These are phyloP conservation scores for Sungouiella thailandica DNA, from an alignment of 805 yeast species.

Conservation along the genomic window DNA sequence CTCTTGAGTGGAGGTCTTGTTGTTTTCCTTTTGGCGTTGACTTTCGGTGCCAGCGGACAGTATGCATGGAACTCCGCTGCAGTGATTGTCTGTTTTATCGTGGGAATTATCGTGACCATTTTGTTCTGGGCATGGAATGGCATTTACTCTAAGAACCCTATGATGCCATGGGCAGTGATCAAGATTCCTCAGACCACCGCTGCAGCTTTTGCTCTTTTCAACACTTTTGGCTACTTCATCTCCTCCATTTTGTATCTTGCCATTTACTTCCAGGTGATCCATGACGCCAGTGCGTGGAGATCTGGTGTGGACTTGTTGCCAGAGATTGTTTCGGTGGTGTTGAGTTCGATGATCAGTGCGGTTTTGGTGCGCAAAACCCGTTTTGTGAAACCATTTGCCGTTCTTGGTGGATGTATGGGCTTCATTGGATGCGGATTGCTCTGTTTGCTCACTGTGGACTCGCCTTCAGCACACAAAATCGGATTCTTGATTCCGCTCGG, in stretches of 20 bases:
- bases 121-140: slow-evolving; percentile 18
- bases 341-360: slow-evolving; percentile 35
- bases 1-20: slow-evolving; percentile 18
- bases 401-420: slow-evolving; percentile 31
- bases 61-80: slow-evolving; percentile 20
- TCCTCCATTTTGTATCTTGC: slow-evolving; percentile 25
- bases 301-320: slow-evolving; percentile 47
- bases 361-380: slow-evolving; percentile 32
- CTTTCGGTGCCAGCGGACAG: slow-evolving; percentile 18
- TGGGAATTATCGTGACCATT: slow-evolving; percentile 16
- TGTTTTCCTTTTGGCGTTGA: slow-evolving; percentile 19
- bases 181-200: slow-evolving; percentile 11
- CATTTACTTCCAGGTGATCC: slow-evolving; percentile 48
- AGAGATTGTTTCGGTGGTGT: slow-evolving; percentile 33
- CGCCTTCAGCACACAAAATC: slow-evolving; percentile 32
- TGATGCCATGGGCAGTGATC: slow-evolving; percentile 15
- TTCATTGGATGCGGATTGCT: slow-evolving; percentile 44
- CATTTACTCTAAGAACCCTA: slow-evolving; percentile 13
- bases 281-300: slow-evolving; percentile 34
- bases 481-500: slow-evolving; percentile 47
- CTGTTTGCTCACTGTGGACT: slow-evolving; percentile 34
- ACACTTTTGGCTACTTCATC: slow-evolving; percentile 17
- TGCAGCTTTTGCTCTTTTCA: slow-evolving; percentile 10
- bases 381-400: slow-evolving; percentile 36
- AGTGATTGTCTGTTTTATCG: slow-evolving; percentile 19